Base-by-base conservation (phyloP, 192 early-diverging fungal genomes). In the Backusella tarrabulga region DNA sequence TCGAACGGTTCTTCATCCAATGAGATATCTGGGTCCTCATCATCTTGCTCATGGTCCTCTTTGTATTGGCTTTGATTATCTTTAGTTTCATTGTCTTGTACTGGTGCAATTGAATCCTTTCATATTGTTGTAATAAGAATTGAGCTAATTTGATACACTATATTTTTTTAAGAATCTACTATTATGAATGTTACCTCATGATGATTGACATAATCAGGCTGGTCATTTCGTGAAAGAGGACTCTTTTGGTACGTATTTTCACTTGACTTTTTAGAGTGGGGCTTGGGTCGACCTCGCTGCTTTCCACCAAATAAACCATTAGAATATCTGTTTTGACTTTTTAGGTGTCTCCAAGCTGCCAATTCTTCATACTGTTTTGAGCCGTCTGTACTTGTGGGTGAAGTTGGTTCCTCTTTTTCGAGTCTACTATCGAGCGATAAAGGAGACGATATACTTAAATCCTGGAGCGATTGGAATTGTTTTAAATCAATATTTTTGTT, bases 221-320 rank as follows among this genome's bases (percentile, higher is more conserved):
- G 8, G 54, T 35, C 67, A n/a, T 77, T 38, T 7, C 52, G 52
- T 63, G 56, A 63, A 63, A 63, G 56, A 63, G 56, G 56, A 63
- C 56, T 63, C n/a, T 63, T 63, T 12, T 63, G 23, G 38, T 68
- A 50, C 23, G 46, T 56, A 46, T 69, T 34, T 38, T 76, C 75
- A 11, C 52, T 63, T 41, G 71, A 75, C 29, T 56, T 34, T 26
- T 70, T 29, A 34, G 75, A 34, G 11, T 73, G 34, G 32, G 23
- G 63, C 32, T 79, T 68, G 26, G 66, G 77, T 44, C 71, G 52
- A 15, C 73, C 73, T 56, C 77, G 54, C 17, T 78, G 77, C 44
- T 78, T 78, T 66, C 77, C 77, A 67, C 77, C 77, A 26, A 78
- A 78, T 3, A 78, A 67, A 26, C 66, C 66, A 34, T 78, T 78